Percentiles rank a stretch among this genome's conserved stretches.
These are phyloP conservation scores for Blumeriella jaapii DNA, from an alignment of 2,329 filamentous ascomycete genomes.

Conservation along the genomic window DNA sequence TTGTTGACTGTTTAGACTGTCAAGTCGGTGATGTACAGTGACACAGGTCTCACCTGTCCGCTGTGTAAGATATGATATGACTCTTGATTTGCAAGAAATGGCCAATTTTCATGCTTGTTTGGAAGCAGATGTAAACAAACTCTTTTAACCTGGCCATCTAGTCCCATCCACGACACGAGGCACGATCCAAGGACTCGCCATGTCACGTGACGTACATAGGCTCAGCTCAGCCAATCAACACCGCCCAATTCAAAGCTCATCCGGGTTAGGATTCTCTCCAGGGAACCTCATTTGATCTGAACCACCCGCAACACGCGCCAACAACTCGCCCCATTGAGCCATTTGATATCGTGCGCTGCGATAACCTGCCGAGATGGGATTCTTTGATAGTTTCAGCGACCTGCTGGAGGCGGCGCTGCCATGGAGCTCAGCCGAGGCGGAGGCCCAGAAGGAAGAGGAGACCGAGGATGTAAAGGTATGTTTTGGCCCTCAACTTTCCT, in stretches of 20 bases:
- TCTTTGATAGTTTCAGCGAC: constrained; percentile 54
- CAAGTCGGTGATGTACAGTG: too few relatives aligned
- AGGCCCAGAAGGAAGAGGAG: constrained; percentile 42
- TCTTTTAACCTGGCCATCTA: too few relatives aligned
- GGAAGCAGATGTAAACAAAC: too few relatives aligned
- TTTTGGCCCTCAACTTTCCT: constrained; percentile 3
- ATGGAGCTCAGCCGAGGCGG: constrained; percentile 53
- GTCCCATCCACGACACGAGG: too few relatives aligned
- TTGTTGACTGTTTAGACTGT: too few relatives aligned
- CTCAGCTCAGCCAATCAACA: constrained; percentile 21
- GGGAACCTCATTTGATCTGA: constrained; percentile 3
- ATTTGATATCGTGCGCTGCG: constrained; percentile 7
- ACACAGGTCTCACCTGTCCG: too few relatives aligned
- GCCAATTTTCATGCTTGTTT: too few relatives aligned
- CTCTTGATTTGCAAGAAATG: too few relatives aligned
- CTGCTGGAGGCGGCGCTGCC: constrained; percentile 53
- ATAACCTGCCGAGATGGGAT: constrained; percentile 39
- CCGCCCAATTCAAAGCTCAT: constrained; percentile 18
- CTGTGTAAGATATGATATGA: too few relatives aligned
- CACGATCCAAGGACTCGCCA: too few relatives aligned
- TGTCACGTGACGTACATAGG: too few relatives aligned
- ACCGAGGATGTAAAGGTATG: constrained; percentile 20
- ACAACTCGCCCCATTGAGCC: constrained; percentile 4
- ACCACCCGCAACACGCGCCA: constrained; percentile 4
- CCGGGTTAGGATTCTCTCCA: too few relatives aligned